A percentile compares a stretch with the other conserved stretches of the same genome.
Evolutionary conservation across 2,329 filamentous ascomycete genomes (phyloP).

Genomic region (Fusarium euwallaceae): DNA sequence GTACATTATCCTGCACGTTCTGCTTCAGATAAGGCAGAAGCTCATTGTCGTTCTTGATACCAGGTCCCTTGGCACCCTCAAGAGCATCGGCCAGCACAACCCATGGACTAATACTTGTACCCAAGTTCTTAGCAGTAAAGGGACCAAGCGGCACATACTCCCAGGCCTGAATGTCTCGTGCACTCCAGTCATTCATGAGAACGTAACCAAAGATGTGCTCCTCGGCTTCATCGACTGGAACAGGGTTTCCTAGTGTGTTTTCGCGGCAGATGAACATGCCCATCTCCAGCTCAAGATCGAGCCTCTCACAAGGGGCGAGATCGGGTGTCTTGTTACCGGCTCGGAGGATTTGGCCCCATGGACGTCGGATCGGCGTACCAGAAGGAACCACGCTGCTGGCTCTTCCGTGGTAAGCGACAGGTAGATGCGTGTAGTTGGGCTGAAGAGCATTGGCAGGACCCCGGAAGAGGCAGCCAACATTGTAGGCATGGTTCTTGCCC

Average conservation of each 20-base stretch:
- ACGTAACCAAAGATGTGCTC: conserved; percentile 79
- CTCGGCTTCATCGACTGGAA: conserved; percentile 75
- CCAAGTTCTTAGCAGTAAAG: conserved; percentile 72
- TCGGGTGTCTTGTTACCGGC: conserved; percentile 62
- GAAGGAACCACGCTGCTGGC: conserved; percentile 82
- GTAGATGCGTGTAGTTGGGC: conserved; percentile 84
- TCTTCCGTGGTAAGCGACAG: conserved; percentile 85
- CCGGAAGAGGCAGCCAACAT: conserved; percentile 78
- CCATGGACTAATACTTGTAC: conserved; percentile 73
- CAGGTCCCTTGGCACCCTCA: conserved; percentile 43
- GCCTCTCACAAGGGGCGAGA: conserved; percentile 68
- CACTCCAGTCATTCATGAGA: conserved; percentile 74
- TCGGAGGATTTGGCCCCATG: conserved; percentile 78
- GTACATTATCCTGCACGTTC: conserved; percentile 53
- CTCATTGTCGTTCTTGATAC: conserved; percentile 51
- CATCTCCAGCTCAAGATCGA: conserved; percentile 85
- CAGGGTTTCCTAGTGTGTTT: conserved; percentile 75
- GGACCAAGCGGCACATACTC: conserved; percentile 74
- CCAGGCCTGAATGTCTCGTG: conserved; percentile 71
- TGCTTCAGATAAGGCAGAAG: conserved; percentile 67
- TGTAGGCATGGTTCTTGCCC: conserved; percentile 81
- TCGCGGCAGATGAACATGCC: conserved; percentile 79
- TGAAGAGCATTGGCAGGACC: conserved; percentile 80
- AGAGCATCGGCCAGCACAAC: conserved; percentile 72
- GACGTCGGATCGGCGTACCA: conserved; percentile 78